Evolutionary conservation across 2,329 filamentous ascomycete species (phyloP).

Genomic region (Dactylonectria estremocensis): DNA sequence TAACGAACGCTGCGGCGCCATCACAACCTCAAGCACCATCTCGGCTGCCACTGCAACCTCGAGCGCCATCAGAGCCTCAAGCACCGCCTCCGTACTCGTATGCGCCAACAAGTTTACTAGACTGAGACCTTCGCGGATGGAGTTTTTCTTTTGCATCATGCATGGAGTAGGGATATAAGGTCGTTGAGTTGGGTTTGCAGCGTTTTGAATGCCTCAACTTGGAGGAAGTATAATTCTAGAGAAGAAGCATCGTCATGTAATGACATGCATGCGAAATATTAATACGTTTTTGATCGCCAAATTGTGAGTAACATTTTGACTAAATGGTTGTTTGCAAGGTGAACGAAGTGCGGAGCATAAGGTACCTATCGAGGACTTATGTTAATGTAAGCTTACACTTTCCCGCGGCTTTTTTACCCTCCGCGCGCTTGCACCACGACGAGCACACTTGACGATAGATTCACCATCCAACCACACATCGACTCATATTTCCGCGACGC

Average conservation of each 20-base stretch:
- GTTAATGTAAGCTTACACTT: no score
- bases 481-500: no score
- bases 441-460: no score
- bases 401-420: no score
- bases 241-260: constrained; percentile 15
- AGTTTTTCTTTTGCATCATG: constrained; percentile 14
- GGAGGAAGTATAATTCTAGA: constrained; percentile 35
- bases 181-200: constrained; percentile 6
- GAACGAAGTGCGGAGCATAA: no score
- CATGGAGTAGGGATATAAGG: constrained; percentile 30
- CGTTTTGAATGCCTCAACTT: constrained; percentile 15
- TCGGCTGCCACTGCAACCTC: no score
- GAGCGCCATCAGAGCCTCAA: constrained; percentile 16
- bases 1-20: constrained; percentile 26
- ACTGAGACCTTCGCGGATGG: constrained; percentile 27
- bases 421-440: no score
- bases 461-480: neutral
- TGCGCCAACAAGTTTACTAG: constrained; percentile 40
- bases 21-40: constrained; percentile 20
- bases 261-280: neutral
- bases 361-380: no score
- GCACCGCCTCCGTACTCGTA: constrained; percentile 27
- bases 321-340: no score
- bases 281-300: no score
- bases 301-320: no score